Evolutionary conservation across 2,329 filamentous ascomycete species (phyloP).

Genomic region (Aspergillus caelatus): DNA sequence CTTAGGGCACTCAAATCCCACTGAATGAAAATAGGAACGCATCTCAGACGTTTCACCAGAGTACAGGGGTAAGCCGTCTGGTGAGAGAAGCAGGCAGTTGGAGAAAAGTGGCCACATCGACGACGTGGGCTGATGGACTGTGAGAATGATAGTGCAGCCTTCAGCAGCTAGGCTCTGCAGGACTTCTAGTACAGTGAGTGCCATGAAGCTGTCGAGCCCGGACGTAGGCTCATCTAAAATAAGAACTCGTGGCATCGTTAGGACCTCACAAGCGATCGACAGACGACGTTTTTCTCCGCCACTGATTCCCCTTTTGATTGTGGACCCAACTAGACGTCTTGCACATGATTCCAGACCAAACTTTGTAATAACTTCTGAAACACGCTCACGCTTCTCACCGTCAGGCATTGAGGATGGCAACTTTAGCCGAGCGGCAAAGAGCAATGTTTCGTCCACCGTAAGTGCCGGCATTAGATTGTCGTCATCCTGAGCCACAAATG

Average conservation of each 20-base stretch:
- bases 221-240: background rate
- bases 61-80: background rate
- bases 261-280: background rate
- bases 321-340: background rate
- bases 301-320: background rate
- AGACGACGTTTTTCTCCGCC: background rate
- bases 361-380: background rate
- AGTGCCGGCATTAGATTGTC: background rate
- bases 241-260: background rate
- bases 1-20: background rate
- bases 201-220: background rate
- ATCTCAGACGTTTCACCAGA: background rate
- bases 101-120: background rate
- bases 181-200: background rate
- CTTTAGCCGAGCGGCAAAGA: background rate
- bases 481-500: background rate
- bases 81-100: background rate
- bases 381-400: background rate
- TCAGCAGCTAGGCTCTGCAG: background rate
- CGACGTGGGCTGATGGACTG: background rate
- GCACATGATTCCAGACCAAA: background rate
- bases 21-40: background rate
- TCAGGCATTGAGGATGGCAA: background rate
- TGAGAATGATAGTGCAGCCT: background rate
- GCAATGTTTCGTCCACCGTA: background rate